phyloP scores from a whole-genome alignment of 108 stramenopile genomes.

The Discostella pseudostelligera region DNA sequence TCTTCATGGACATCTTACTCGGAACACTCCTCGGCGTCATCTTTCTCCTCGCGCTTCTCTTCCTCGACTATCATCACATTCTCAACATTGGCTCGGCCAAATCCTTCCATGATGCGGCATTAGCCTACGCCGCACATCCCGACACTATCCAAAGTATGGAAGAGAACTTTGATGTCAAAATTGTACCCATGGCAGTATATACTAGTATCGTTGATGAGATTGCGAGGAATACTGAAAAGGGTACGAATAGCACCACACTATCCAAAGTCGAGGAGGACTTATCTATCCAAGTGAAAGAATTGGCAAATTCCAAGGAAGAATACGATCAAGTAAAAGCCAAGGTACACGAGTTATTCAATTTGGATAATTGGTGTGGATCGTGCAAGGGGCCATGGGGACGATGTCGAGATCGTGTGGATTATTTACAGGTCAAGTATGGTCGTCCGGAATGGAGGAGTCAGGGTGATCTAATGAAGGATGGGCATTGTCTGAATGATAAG shows the following conservation, averaged over 20 bases:
- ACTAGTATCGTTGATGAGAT: neutral
- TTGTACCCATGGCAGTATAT: slow-evolving; percentile 1
- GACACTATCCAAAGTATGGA: slow-evolving; percentile 1
- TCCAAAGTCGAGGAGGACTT: neutral
- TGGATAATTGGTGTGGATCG: slow-evolving; percentile 3
- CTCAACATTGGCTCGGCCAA: neutral
- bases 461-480: neutral
- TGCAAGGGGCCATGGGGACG: slow-evolving; percentile 1
- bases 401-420: neutral
- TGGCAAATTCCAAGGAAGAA: neutral
- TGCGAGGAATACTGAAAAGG: neutral
- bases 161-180: neutral
- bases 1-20: neutral
- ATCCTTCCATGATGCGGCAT: slow-evolving; percentile 1
- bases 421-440: neutral
- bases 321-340: neutral
- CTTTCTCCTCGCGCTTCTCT: slow-evolving; percentile 1
- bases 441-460: neutral
- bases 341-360: neutral
- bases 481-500: neutral
- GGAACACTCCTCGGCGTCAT: slow-evolving; percentile 1
- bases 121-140: neutral
- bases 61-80: neutral
- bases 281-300: neutral
- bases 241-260: neutral